These are phyloP conservation scores for Boletus vermiculosoides DNA, from an alignment of 768 basidiomycete species.

Conservation along the genomic window DNA sequence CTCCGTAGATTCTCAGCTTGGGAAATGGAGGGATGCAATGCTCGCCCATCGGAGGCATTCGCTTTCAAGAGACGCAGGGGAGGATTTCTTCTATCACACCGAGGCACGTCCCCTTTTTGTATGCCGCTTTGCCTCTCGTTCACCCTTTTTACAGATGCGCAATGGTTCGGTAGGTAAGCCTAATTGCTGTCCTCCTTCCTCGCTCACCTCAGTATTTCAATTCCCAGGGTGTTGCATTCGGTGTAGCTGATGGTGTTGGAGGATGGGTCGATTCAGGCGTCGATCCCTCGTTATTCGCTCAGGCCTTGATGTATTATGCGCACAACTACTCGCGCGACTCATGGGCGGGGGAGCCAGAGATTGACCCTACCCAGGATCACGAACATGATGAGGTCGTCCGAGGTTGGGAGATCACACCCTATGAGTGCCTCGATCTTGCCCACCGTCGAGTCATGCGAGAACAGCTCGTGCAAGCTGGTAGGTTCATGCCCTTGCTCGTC, in stretches of 20 bases:
- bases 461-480: slow-evolving; percentile 53
- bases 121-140: background rate
- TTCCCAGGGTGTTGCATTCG: slow-evolving; percentile 70
- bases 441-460: slow-evolving; percentile 72
- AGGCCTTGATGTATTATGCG: slow-evolving; percentile 87
- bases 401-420: slow-evolving; percentile 67
- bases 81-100: slow-evolving; percentile 68
- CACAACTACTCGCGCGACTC: slow-evolving; percentile 67
- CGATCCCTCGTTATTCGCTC: slow-evolving; percentile 88
- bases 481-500: slow-evolving; percentile 23
- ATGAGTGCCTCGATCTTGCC: slow-evolving; percentile 69
- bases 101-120: slow-evolving; percentile 45
- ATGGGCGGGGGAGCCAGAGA: slow-evolving; percentile 83
- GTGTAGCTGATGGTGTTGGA: slow-evolving; percentile 91
- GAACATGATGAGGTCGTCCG: slow-evolving; percentile 62
- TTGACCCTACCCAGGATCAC: slow-evolving; percentile 72
- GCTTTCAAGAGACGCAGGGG: slow-evolving; percentile 45
- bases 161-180: slow-evolving; percentile 66
- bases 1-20: slow-evolving; percentile 54
- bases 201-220: slow-evolving; percentile 22
- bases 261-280: slow-evolving; percentile 85
- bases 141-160: slow-evolving; percentile 55
- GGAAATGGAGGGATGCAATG: slow-evolving; percentile 66
- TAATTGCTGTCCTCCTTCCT: slow-evolving; percentile 5
- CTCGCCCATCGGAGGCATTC: slow-evolving; percentile 46